Conservation (phyloP, 352 stramenopile species). For the Hyaloperonospora brassicae region DNA sequence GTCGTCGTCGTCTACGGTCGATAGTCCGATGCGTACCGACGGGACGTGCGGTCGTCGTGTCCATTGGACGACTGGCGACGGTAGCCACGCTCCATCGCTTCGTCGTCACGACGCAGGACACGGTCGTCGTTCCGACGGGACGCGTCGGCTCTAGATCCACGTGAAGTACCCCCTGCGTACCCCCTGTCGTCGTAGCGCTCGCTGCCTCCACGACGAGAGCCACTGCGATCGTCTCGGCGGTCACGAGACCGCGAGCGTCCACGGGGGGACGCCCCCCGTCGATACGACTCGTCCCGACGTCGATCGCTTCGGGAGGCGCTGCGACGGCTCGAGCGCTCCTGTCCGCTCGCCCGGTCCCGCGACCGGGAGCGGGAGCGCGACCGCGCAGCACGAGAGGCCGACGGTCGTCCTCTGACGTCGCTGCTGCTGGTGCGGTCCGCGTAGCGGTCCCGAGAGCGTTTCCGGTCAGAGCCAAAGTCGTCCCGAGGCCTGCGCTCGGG, state of each 20-base stretch:
- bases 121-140: constrained; percentile 15
- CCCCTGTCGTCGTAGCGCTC: constrained; percentile 35
- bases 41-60: constrained; percentile 49
- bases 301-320: constrained; percentile 10
- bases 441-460: constrained; percentile 13
- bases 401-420: not conserved
- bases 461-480: too few relatives aligned
- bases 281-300: constrained; percentile 15
- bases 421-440: constrained; percentile 10
- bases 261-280: constrained; percentile 15
- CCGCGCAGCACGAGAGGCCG: not conserved
- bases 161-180: constrained; percentile 12
- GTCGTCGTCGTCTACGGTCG: constrained; percentile 23
- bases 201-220: constrained; percentile 13
- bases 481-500: not conserved
- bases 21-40: constrained; percentile 43
- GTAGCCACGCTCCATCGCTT: constrained; percentile 32
- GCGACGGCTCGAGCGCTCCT: constrained; percentile 3
- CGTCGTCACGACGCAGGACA: constrained; percentile 21
- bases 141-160: constrained; percentile 16
- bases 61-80: constrained; percentile 29
- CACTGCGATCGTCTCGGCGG: constrained; percentile 19
- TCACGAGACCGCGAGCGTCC: constrained; percentile 20
- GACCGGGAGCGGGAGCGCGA: constrained; percentile 22
- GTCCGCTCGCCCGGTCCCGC: constrained; percentile 13